These are phyloP conservation scores for Rhexocercosporidium sp. DNA, from an alignment of 2,329 filamentous ascomycete genomes.

Conservation along the genomic window DNA sequence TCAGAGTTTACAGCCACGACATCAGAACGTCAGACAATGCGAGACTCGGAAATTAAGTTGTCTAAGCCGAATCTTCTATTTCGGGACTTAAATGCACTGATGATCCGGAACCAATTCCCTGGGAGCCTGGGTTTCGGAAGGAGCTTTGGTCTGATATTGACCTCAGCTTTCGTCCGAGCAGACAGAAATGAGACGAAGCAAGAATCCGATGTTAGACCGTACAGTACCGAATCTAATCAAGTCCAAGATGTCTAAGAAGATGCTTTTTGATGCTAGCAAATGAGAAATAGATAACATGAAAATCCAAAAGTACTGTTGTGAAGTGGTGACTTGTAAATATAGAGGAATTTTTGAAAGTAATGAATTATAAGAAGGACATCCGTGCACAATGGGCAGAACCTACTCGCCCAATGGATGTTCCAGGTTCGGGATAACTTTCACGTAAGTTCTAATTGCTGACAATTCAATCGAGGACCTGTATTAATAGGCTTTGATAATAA, in stretches of 20 bases:
- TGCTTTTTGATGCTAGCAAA: too few species aligned
- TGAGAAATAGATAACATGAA: not conserved
- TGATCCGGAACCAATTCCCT: not conserved
- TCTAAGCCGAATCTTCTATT: not conserved
- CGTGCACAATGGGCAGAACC: too few species aligned
- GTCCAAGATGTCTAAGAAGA: too few species aligned
- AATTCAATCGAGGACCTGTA: too few species aligned
- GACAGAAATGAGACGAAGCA: not conserved
- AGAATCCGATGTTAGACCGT: not conserved
- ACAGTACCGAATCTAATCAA: not conserved
- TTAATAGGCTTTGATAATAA: too few species aligned
- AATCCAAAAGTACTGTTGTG: not conserved
- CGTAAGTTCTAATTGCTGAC: too few species aligned
- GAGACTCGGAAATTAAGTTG: not conserved
- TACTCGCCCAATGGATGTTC: too few species aligned
- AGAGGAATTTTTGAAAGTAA: too few species aligned
- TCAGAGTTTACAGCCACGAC: not conserved
- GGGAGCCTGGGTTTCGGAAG: not conserved
- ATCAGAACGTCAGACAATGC: not conserved
- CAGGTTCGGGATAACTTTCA: too few species aligned
- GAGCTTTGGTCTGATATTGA: not conserved
- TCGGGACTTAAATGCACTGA: slow-evolving; percentile 1
- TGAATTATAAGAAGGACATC: too few species aligned
- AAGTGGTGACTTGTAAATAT: not conserved
- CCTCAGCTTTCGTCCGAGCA: slow-evolving; percentile 4